These are phyloP conservation scores for Cyclotella atomus DNA, from an alignment of 108 stramenopile genomes.

Conservation along the genomic window DNA sequence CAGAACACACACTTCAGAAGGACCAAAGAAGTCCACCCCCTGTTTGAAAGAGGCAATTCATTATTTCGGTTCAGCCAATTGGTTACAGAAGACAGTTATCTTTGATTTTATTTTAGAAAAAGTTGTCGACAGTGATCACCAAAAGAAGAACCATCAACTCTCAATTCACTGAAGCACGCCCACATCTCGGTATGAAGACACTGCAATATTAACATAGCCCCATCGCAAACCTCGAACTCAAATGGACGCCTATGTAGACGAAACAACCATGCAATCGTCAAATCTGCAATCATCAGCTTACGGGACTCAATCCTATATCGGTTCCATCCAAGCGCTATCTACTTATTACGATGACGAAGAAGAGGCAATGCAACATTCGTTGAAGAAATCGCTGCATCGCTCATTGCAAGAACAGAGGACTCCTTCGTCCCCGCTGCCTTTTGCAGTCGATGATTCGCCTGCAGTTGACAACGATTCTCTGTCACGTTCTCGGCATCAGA, in stretches of 20 bases:
- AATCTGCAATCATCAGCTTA: neutral
- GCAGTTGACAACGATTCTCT: neutral
- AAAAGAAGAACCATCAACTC: no score
- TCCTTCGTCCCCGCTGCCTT: neutral
- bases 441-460: neutral
- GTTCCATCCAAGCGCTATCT: conserved; percentile 1
- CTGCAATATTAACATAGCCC: no score
- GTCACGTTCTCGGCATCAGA: neutral
- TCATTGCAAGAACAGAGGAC: neutral
- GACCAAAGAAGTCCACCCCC: no score
- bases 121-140: no score
- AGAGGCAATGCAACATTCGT: neutral
- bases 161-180: no score
- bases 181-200: no score
- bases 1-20: no score
- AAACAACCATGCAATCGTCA: neutral
- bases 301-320: conserved; percentile 1
- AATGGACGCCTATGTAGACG: no score
- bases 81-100: no score
- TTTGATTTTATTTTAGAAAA: no score
- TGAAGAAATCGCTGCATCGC: neutral
- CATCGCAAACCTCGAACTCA: no score
- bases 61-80: neutral
- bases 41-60: no score
- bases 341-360: conserved; percentile 4